Conservation (phyloP, 2,329 filamentous ascomycete species). For the Colletotrichum lini region DNA sequence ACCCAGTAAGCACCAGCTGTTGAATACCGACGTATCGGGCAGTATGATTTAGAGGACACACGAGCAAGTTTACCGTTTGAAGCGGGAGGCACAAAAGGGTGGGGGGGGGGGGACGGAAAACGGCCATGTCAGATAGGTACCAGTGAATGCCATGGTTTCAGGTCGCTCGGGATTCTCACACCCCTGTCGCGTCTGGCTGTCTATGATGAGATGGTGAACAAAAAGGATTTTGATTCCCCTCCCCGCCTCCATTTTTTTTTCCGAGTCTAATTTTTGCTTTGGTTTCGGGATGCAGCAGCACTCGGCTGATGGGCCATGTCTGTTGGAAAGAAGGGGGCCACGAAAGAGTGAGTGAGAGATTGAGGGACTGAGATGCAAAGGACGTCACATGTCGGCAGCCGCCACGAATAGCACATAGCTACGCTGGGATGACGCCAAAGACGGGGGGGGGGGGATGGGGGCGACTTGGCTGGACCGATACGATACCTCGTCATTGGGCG, state of each 20-base stretch:
- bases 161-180: constrained; percentile 4
- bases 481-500: constrained; percentile 33
- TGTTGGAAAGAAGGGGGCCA: too few species aligned
- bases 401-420: constrained; percentile 23
- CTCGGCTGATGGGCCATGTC: not conserved
- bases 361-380: constrained; percentile 10
- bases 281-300: not conserved
- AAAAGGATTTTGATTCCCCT: not conserved
- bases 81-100: not conserved
- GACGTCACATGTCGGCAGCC: constrained; percentile 39
- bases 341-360: not conserved
- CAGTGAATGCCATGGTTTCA: constrained; percentile 35
- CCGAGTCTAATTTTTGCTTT: not conserved
- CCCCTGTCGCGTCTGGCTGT: constrained; percentile 11
- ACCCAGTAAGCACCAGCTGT: not conserved
- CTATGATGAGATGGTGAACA: constrained; percentile 33
- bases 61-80: not conserved
- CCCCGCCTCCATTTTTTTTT: not conserved
- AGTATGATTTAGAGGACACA: not conserved
- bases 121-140: not conserved
- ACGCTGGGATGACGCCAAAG: constrained; percentile 41
- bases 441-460: constrained; percentile 11
- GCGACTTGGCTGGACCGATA: constrained; percentile 7
- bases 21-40: not conserved
- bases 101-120: not conserved